Evolutionary conservation across 768 basidiomycete species (phyloP).

Genomic region (Kondoa malvinella): DNA sequence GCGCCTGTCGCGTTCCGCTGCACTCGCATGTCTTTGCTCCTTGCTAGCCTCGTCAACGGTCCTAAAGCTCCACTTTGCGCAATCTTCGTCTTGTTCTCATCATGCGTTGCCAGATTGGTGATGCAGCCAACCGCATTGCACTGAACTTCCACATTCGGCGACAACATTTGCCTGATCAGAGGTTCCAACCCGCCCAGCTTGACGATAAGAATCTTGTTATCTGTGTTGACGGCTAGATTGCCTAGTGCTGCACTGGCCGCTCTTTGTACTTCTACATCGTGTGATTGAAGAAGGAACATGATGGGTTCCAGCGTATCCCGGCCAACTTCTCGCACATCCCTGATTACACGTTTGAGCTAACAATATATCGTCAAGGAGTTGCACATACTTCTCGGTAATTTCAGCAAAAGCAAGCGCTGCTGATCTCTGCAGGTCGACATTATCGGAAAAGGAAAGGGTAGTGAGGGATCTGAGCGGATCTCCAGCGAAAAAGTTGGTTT

Average conservation of each 20-base stretch:
- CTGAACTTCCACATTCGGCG: constrained; percentile 96
- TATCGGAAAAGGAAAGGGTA: constrained; percentile 94
- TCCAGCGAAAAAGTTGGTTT: constrained; percentile 95
- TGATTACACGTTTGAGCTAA: neutral
- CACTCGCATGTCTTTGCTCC: constrained; percentile 97
- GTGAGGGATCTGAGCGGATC: constrained; percentile 81
- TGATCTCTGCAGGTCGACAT: constrained; percentile 94
- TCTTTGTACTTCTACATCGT: constrained; percentile 96
- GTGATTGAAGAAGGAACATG: constrained; percentile 85
- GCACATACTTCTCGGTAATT: constrained; percentile 68
- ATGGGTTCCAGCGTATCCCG: constrained; percentile 96
- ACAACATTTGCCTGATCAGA: constrained; percentile 95
- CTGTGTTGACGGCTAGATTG: constrained; percentile 93
- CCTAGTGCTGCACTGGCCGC: constrained; percentile 94
- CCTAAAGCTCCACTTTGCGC: constrained; percentile 98
- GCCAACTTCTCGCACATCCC: constrained; percentile 84
- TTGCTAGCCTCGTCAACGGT: constrained; percentile 82
- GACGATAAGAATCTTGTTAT: constrained; percentile 97
- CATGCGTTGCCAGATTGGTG: constrained; percentile 95
- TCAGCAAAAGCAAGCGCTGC: constrained; percentile 97
- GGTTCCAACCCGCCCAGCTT: constrained; percentile 94
- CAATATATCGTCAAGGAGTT: neutral
- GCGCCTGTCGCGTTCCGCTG: constrained; percentile 98
- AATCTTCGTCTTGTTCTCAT: constrained; percentile 99
- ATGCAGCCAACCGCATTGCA: constrained; percentile 99